These are phyloP conservation scores for Mycena pura DNA, from an alignment of 768 basidiomycete species.

Conservation along the genomic window DNA sequence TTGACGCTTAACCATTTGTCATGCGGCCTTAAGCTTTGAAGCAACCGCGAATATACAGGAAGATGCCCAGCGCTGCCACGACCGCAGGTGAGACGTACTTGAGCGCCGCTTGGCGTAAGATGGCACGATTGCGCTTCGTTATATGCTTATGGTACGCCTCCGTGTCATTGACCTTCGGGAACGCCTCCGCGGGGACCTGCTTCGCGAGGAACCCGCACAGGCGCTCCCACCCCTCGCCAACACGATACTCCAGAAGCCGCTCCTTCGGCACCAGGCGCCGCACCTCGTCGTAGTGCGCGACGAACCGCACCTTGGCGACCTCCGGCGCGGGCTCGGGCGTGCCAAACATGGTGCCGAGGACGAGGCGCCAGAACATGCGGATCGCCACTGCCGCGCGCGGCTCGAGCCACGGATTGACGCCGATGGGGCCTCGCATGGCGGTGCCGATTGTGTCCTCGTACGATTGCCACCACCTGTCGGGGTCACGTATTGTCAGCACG, in stretches of 20 bases:
- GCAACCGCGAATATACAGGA: too few species aligned
- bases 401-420: neutral
- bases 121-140: too few species aligned
- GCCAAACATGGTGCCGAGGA: too few species aligned
- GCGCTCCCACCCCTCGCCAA: neutral
- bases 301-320: neutral
- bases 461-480: neutral
- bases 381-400: neutral
- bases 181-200: neutral
- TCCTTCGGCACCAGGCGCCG: neutral
- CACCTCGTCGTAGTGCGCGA: neutral
- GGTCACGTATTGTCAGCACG: neutral
- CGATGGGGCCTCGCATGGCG: neutral
- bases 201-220: neutral
- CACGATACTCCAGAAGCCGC: neutral
- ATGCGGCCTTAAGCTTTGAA: too few species aligned
- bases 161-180: neutral
- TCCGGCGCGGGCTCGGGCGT: too few species aligned
- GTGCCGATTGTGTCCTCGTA: neutral
- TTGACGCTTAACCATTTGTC: too few species aligned
- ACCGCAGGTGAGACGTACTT: too few species aligned
- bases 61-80: too few species aligned
- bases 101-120: too few species aligned
- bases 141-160: too few species aligned
- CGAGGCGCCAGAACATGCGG: neutral